Conservation (phyloP, 768 basidiomycete species). For the Suillus hirtellus region DNA sequence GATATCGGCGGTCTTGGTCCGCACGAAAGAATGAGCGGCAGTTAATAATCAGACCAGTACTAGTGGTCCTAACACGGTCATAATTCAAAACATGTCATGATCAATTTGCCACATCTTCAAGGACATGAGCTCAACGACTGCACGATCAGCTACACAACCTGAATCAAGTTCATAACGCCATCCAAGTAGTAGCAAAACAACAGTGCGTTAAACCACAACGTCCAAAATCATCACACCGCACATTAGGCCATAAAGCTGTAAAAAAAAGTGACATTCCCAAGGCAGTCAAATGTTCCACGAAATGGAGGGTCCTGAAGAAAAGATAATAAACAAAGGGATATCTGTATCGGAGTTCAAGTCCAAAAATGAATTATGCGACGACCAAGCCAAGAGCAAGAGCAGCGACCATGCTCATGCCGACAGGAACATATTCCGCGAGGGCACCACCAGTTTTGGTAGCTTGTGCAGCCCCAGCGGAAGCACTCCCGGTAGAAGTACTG, state of each 20-base stretch:
- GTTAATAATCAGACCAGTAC: not conserved
- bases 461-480: slow-evolving; percentile 26
- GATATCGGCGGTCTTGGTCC: not conserved
- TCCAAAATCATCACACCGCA: slow-evolving; percentile 7
- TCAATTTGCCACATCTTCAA: not conserved
- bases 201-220: not conserved
- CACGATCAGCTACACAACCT: not conserved
- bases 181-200: slow-evolving; percentile 1
- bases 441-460: slow-evolving; percentile 16
- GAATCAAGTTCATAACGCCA: slow-evolving; percentile 4
- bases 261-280: slow-evolving; percentile 2
- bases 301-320: not conserved
- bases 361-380: slow-evolving; percentile 22
- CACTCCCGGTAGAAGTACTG: slow-evolving; percentile 24
- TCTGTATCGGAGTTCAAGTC: not conserved
- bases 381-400: slow-evolving; percentile 28
- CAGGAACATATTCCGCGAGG: slow-evolving; percentile 24
- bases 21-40: not conserved
- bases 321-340: slow-evolving; percentile 6
- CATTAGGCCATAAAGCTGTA: not conserved
- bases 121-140: not conserved
- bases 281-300: not conserved
- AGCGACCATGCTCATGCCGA: slow-evolving; percentile 31
- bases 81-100: not conserved
- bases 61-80: not conserved